Evolutionary conservation across 108 stramenopile species (phyloP).

Genomic region (Ochromonas danica): DNA sequence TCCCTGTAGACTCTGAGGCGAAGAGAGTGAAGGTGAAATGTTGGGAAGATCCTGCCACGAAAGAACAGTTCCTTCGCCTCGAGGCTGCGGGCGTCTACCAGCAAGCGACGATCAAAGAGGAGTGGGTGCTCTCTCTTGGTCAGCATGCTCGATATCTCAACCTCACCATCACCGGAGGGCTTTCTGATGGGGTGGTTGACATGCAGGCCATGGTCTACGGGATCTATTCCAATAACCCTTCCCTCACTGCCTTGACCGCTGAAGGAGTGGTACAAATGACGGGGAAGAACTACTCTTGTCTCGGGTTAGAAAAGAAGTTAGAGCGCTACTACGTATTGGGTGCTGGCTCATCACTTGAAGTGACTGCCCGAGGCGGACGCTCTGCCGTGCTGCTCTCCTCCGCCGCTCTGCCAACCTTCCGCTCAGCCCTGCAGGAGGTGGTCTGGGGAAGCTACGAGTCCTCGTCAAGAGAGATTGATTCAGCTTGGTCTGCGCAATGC

Average conservation of each 20-base stretch:
- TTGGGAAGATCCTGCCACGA: neutral
- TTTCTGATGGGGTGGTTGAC: neutral
- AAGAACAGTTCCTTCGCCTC: neutral
- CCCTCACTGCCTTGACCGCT: neutral
- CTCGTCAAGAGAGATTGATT: neutral
- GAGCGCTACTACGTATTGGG: neutral
- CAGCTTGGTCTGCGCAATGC: neutral
- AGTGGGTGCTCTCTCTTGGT: neutral
- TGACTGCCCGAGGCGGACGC: neutral
- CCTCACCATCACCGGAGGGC: neutral
- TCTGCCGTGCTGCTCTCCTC: neutral
- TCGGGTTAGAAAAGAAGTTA: neutral
- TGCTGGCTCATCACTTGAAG: neutral
- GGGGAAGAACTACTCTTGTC: neutral
- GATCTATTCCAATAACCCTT: neutral
- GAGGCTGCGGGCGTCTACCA: neutral
- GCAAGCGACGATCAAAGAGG: neutral
- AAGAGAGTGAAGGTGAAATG: no score
- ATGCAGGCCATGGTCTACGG: neutral
- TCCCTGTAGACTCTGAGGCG: no score
- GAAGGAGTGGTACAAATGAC: slow-evolving; percentile 27
- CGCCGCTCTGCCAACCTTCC: neutral
- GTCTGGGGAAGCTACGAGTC: neutral
- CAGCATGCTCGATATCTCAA: neutral
- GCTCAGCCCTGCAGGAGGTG: neutral